Base-by-base conservation (phyloP, 2,329 filamentous ascomycete genomes). In the Aspergillus awamori region DNA sequence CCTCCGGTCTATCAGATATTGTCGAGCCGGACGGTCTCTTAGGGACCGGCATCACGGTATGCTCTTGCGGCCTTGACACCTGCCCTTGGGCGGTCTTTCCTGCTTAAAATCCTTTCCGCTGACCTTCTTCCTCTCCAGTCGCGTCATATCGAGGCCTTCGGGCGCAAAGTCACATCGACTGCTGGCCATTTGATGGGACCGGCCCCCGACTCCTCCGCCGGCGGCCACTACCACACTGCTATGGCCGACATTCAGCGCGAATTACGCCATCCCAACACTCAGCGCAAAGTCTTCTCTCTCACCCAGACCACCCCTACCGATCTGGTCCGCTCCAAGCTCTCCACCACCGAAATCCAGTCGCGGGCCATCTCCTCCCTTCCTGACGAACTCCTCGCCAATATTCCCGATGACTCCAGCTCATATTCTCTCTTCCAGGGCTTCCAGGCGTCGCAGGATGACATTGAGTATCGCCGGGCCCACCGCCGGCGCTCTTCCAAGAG, bases 391-490 rank as follows among this genome's bases (percentile, higher is more conserved):
- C 86, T 99, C 51, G 82, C 83, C 67, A 93, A 97, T 74, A 94
- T 97, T 54, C 95, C 95, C 68, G 92, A 96, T 63, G 86, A 89
- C 73, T 88, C 89, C 22, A 96, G 91, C 77, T 83, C 88, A 15
- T 99, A 96, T 80, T 97, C 93, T 43, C 83, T 99, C 48, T 98
- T 99, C 76, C 92, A 99, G 77, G 95, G 95, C 67, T 99, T 99
- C 77, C 89, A 96, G 79, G 95, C 94, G 52, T 93, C 88, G 65
- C 83, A 95, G 59, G 79, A 83, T 52, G 81, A 80, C 58, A 76
- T 72, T 57, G 86, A 89, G 64, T 86, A 85, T 67, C 88, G 89
- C 74, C 91, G 89, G 74, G 86, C 87, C 68, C 86, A 85, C 66
- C 80, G 88, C 56, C 86, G 91, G 68, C 87, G 87, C 63, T 85